A percentile compares a stretch with the other conserved stretches of the same genome.
phyloP scores from a whole-genome alignment of 164 flowering plant genomes.

The Berberis vulgaris region DNA sequence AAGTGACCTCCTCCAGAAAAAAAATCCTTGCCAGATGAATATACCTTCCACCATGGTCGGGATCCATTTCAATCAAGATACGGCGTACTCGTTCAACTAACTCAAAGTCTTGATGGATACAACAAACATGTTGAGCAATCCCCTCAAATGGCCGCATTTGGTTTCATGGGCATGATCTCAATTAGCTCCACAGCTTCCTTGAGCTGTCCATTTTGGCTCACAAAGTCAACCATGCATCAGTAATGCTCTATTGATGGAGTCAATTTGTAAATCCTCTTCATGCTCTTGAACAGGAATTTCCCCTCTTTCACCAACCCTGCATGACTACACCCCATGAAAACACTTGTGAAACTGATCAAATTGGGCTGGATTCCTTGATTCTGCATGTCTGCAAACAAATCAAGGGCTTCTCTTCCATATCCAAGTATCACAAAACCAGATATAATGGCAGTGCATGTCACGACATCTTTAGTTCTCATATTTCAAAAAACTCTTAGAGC shows the following conservation, averaged over 20 bases:
- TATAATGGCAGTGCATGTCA: conserved; percentile 45
- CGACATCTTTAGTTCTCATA: conserved; percentile 19
- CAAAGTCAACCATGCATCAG: conserved; percentile 52
- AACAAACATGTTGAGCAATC: conserved; percentile 41
- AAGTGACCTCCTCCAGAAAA: conserved; percentile 27
- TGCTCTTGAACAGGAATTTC: conserved; percentile 24
- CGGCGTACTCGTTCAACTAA: conserved; percentile 30
- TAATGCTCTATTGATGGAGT: conserved; percentile 39
- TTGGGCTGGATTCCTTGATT: conserved; percentile 36
- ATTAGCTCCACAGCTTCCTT: conserved; percentile 36
- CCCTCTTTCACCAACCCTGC: conserved; percentile 43
- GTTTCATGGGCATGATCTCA: conserved; percentile 34
- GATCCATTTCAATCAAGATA: conserved; percentile 28
- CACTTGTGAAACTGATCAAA: conserved; percentile 31
- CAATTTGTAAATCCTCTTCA: conserved; percentile 22
- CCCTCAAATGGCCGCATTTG: conserved; percentile 40
- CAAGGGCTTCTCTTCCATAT: conserved; percentile 38
- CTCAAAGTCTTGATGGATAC: conserved; percentile 26
- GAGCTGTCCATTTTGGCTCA: conserved; percentile 43
- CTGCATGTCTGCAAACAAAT: conserved; percentile 26
- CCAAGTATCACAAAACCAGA: conserved; percentile 46
- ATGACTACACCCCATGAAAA: conserved; percentile 45
- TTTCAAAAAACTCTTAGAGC: conserved; percentile 27
- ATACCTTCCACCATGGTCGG: conserved; percentile 37
- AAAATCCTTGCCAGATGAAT: conserved; percentile 33